Evolutionary conservation across 768 basidiomycete genomes (phyloP).

Genomic region (Butyriboletus loyo): DNA sequence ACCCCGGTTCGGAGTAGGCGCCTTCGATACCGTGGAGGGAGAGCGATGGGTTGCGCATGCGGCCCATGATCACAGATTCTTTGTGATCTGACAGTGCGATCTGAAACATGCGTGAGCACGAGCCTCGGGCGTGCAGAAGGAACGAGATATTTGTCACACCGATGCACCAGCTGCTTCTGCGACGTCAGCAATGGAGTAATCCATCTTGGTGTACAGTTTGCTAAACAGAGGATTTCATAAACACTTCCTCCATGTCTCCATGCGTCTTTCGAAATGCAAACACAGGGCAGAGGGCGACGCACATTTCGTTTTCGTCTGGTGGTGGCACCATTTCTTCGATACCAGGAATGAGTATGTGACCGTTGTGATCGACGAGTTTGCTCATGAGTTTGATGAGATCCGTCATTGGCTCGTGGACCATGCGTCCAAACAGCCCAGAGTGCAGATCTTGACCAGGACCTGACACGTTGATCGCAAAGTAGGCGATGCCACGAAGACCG

Average conservation of each 20-base stretch:
- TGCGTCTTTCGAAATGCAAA: neutral
- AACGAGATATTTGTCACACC: conserved; percentile 1
- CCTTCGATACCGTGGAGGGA: conserved; percentile 96
- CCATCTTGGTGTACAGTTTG: conserved; percentile 67
- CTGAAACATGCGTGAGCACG: conserved; percentile 3
- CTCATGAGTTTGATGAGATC: conserved; percentile 83
- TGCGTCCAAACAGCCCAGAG: conserved; percentile 82
- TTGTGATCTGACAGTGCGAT: conserved; percentile 79
- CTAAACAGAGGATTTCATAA: conserved; percentile 31
- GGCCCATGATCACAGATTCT: conserved; percentile 79
- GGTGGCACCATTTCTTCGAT: conserved; percentile 80
- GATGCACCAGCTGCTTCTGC: conserved; percentile 72
- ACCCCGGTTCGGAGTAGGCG: conserved; percentile 79
- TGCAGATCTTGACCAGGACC: conserved; percentile 89
- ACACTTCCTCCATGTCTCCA: neutral
- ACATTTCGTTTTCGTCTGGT: conserved; percentile 72
- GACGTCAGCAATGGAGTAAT: conserved; percentile 71
- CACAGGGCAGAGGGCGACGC: conserved; percentile 15
- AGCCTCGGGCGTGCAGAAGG: neutral
- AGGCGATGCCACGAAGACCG: conserved; percentile 83
- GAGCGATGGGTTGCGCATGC: conserved; percentile 87
- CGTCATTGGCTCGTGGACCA: conserved; percentile 91
- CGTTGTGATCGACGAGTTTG: conserved; percentile 74
- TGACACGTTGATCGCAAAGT: conserved; percentile 77
- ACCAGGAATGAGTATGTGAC: conserved; percentile 87